A percentile compares a stretch with the other conserved stretches of the same genome.
Conservation (phyloP, 257 asterid genomes). For the Craterostigma plantagineum region DNA sequence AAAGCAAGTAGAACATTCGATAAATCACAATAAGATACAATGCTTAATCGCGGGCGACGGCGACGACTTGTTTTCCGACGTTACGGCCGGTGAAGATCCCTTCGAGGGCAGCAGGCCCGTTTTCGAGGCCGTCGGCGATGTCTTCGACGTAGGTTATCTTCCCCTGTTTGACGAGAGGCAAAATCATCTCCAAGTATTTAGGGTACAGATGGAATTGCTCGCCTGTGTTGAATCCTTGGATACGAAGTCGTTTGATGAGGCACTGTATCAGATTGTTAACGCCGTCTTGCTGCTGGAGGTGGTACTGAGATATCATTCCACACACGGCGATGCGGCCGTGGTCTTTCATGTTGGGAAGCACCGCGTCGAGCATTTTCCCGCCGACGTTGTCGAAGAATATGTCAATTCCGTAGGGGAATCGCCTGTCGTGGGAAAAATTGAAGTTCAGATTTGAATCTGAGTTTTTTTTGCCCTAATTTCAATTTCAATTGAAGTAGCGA, state of each 20-base stretch:
- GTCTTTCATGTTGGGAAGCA: slow-evolving; percentile 4
- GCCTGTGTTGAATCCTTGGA: neutral
- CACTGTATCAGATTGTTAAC: neutral
- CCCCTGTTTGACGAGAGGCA: neutral
- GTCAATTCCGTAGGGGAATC: slow-evolving; percentile 4
- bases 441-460: too few relatives aligned
- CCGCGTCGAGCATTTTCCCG: slow-evolving; percentile 3
- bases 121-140: slow-evolving; percentile 3
- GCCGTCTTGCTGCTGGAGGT: neutral
- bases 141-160: slow-evolving; percentile 3
- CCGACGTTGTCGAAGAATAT: slow-evolving; percentile 3
- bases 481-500: neutral
- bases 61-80: slow-evolving; percentile 5
- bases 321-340: slow-evolving; percentile 5
- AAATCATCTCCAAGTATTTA: neutral
- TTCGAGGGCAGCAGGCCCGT: neutral
- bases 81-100: slow-evolving; percentile 3
- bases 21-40: neutral
- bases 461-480: too few relatives aligned
- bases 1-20: neutral
- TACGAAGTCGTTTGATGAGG: slow-evolving; percentile 1
- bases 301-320: slow-evolving; percentile 5
- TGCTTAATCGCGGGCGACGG: neutral
- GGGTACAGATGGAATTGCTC: neutral
- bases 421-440: neutral